Base-by-base conservation (phyloP, 1,139 yeast genomes). In the Neolecta irregularis region DNA sequence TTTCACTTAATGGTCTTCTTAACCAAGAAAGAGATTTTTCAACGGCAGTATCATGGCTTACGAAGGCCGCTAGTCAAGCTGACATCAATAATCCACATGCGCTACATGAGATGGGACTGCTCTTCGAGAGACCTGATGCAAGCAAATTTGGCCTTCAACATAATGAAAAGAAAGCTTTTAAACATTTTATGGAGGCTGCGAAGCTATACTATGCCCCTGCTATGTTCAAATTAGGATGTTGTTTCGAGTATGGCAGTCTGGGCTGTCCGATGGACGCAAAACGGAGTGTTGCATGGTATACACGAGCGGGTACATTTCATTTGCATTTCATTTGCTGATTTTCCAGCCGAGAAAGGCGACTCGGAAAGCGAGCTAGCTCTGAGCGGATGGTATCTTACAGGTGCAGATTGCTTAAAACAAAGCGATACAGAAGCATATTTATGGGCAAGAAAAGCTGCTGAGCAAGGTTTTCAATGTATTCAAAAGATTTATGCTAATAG, bases 371-470 rank as follows among this genome's bases (percentile, higher is more conserved):
- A 85, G 65, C 62, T 85, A 50, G 93, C 94, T 0, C 62, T 88
- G 39, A 71, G 83, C 42, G 85, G 95, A 32, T 88, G 98, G 96
- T 79, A 77, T 50, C 62, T 88, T 44, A 72, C 80, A 0, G 96
- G 96, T 2, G 72, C 78, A 3, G 67, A 70, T 8, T 60, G 81
- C 20, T 67, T 91, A 30, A 60, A 62, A 28, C 75, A 79, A 25
- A 71, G 72, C 48, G 88, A 79, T 36, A 73, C 72, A 32, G 75
- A 78, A 53, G 93, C 95, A 0, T 74, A 77, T 41, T 60, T 76
- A 44, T 88, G 96, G 96, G 91, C 93, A 24, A 70, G 80, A 36
- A 67, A 79, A 43, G 85, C 93, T 0, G 74, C 91, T 2, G 77
- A 75, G 45, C 78, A 75, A 49, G 80, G 80, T 12, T 34, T 29